phyloP scores from a whole-genome alignment of 192 early-diverging fungal genomes.

The Backusella liffmaniae region DNA sequence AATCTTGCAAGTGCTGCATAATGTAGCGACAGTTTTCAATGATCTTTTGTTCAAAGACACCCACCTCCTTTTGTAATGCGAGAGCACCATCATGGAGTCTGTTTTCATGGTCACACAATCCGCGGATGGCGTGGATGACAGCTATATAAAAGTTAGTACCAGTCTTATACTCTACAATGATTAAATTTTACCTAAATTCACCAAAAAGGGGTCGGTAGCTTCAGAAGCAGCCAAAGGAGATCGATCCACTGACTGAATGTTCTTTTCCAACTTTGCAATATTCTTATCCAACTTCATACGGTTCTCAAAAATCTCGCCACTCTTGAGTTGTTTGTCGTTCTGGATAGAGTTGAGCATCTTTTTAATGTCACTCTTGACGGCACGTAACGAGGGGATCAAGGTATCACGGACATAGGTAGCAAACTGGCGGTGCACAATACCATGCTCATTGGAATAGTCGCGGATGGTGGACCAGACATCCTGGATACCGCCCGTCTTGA shows the following conservation, averaged over 20 bases:
- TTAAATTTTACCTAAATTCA: slow-evolving; percentile 10
- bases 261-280: slow-evolving; percentile 11
- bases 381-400: slow-evolving; percentile 18
- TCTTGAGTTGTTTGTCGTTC: slow-evolving; percentile 20
- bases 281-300: slow-evolving; percentile 17
- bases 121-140: slow-evolving; percentile 13
- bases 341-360: slow-evolving; percentile 10
- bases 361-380: slow-evolving; percentile 28
- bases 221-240: neutral
- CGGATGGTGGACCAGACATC: slow-evolving; percentile 25
- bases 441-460: slow-evolving; percentile 19
- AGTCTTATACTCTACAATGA: too few species aligned
- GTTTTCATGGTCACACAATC: slow-evolving; percentile 30
- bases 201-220: slow-evolving; percentile 17
- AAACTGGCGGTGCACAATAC: slow-evolving; percentile 23
- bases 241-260: neutral
- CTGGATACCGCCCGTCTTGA: slow-evolving; percentile 27
- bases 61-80: slow-evolving; percentile 26
- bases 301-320: slow-evolving; percentile 5
- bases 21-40: slow-evolving; percentile 20
- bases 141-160: neutral
- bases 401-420: slow-evolving; percentile 10
- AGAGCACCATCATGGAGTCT: slow-evolving; percentile 29
- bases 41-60: slow-evolving; percentile 28
- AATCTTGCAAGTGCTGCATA: slow-evolving; percentile 21